These are phyloP conservation scores for Erythrophleum fordii DNA, from an alignment of 306 rosid species.

Conservation along the genomic window DNA sequence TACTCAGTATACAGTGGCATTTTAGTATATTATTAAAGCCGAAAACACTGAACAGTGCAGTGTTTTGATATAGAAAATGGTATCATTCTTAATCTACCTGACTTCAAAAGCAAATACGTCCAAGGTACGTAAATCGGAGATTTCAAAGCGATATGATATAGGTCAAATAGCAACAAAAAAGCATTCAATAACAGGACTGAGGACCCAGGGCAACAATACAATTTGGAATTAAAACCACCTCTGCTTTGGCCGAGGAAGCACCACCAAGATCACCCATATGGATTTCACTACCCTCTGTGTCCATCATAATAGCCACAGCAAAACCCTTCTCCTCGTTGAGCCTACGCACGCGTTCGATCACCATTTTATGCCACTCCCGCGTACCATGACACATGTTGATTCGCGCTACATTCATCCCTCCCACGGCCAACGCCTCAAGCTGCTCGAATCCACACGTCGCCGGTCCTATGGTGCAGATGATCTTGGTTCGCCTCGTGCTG, in stretches of 20 bases:
- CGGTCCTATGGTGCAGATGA: constrained; percentile 93
- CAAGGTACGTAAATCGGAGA: neutral
- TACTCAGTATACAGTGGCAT: neutral
- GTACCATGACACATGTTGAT: constrained; percentile 98
- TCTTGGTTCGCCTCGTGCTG: constrained; percentile 86
- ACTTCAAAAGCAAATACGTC: neutral
- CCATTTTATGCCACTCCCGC: constrained; percentile 80
- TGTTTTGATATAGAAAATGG: neutral
- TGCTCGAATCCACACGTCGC: constrained; percentile 78
- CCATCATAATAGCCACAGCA: constrained; percentile 99
- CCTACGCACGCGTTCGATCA: constrained; percentile 73
- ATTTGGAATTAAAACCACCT: constrained; percentile 43
- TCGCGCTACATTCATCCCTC: constrained; percentile 97
- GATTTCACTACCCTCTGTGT: constrained; percentile 98
- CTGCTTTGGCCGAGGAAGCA: constrained; percentile 90
- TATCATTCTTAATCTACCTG: neutral
- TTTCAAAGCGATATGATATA: neutral
- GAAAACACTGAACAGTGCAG: neutral
- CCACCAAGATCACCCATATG: constrained; percentile 99
- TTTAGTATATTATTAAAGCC: neutral
- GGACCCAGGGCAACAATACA: constrained; percentile 1
- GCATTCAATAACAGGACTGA: neutral
- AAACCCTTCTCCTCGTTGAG: constrained; percentile 91
- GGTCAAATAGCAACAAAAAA: neutral
- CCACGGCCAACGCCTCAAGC: constrained; percentile 91